A percentile compares a stretch with the other conserved stretches of the same genome.
Evolutionary conservation across 495 filamentous ascomycete species (phyloP).

Genomic region (Oleoguttula mirabilis): DNA sequence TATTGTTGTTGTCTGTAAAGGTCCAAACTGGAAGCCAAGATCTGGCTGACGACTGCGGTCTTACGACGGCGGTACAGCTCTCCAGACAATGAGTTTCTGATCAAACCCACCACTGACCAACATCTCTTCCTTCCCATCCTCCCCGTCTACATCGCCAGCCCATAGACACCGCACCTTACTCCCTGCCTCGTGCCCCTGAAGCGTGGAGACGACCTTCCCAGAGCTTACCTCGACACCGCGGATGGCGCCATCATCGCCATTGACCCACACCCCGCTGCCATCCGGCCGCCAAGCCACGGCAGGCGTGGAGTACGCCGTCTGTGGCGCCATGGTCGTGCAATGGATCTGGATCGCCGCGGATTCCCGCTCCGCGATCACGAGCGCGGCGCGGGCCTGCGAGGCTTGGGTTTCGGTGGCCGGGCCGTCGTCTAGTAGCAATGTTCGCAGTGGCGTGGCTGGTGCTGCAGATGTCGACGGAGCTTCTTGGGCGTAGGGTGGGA

Average conservation of each 20-base stretch:
- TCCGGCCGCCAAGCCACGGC: conserved; percentile 53
- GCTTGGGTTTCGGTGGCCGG: conserved; percentile 29
- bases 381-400: conserved; percentile 37
- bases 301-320: conserved; percentile 57
- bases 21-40: no score
- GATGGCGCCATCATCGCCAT: conserved; percentile 55
- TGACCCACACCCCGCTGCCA: conserved; percentile 56
- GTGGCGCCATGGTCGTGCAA: conserved; percentile 50
- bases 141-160: conserved; percentile 41
- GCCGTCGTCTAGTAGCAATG: conserved; percentile 5
- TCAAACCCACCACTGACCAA: conserved; percentile 61
- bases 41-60: no score
- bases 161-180: conserved; percentile 55
- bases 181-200: conserved; percentile 45
- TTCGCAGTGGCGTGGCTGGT: conserved; percentile 1
- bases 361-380: conserved; percentile 44
- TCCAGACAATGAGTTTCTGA: conserved; percentile 50
- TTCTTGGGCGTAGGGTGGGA: conserved; percentile 28
- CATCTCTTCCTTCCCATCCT: conserved; percentile 35
- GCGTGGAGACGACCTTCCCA: conserved; percentile 41
- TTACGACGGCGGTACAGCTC: no score
- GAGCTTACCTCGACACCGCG: conserved; percentile 50
- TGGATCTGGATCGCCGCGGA: conserved; percentile 48
- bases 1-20: no score
- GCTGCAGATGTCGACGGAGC: conserved; percentile 1